Percentiles rank a stretch among this genome's conserved stretches.
Evolutionary conservation across 1,284 basidiomycete species (phyloP).

Genomic region (Coniophora puteana): DNA sequence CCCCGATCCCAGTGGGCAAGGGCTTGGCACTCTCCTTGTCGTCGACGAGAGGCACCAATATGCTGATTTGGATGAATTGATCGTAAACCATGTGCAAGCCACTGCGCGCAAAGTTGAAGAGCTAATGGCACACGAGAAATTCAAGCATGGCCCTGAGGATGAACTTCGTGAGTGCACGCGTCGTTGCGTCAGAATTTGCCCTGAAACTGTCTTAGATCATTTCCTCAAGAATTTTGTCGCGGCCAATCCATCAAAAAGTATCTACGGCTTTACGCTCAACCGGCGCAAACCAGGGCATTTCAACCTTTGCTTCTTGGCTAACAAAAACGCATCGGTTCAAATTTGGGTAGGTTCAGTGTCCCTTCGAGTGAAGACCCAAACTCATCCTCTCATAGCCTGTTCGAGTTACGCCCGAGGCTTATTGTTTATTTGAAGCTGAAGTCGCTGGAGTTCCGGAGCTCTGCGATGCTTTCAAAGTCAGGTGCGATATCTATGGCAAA

Average conservation of each 20-base stretch:
- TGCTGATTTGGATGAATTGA: slow-evolving; percentile 95
- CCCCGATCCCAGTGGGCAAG: slow-evolving; percentile 64
- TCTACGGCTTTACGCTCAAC: slow-evolving; percentile 96
- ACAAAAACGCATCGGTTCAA: slow-evolving; percentile 87
- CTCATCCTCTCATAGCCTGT: slow-evolving; percentile 58
- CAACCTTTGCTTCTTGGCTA: slow-evolving; percentile 90
- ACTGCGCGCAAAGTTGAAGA: slow-evolving; percentile 95
- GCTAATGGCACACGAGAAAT: slow-evolving; percentile 95
- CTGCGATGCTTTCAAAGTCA: slow-evolving; percentile 94
- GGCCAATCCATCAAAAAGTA: slow-evolving; percentile 91
- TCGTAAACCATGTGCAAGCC: slow-evolving; percentile 96
- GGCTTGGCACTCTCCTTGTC: slow-evolving; percentile 70
- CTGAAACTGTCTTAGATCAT: slow-evolving; percentile 51
- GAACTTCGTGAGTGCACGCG: slow-evolving; percentile 75
- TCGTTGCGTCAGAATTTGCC: slow-evolving; percentile 1
- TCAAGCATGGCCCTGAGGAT: slow-evolving; percentile 84
- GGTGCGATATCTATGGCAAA: slow-evolving; percentile 39
- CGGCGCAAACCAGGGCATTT: slow-evolving; percentile 90
- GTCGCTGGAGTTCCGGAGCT: slow-evolving; percentile 88
- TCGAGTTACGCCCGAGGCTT: slow-evolving; percentile 86
- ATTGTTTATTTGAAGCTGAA: slow-evolving; percentile 84
- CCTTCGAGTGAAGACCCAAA: background rate
- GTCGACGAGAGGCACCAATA: slow-evolving; percentile 84
- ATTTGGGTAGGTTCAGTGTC: slow-evolving; percentile 67
- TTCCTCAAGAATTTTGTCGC: slow-evolving; percentile 88